Conservation (phyloP, 805 yeast genomes). For the Candida orba region DNA sequence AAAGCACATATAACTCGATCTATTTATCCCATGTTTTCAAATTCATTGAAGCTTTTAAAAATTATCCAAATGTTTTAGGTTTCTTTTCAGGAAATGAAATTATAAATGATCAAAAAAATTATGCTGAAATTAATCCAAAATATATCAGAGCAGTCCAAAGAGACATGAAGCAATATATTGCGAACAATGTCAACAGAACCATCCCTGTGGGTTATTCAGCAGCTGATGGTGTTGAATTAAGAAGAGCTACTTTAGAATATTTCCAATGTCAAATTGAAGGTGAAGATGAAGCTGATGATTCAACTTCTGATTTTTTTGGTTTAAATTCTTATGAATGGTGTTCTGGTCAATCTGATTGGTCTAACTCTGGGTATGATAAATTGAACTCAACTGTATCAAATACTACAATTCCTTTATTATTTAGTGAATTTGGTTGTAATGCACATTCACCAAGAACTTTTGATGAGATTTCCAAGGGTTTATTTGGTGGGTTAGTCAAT, state of each 20-base stretch:
- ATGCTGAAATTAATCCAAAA: constrained; percentile 56
- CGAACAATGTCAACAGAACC: constrained; percentile 57
- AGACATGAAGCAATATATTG: constrained; percentile 80
- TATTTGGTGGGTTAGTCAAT: constrained; percentile 57
- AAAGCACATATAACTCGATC: constrained; percentile 57
- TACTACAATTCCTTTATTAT: constrained; percentile 59
- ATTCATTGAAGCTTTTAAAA: constrained; percentile 75
- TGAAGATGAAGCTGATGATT: constrained; percentile 42
- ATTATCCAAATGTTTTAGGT: constrained; percentile 79
- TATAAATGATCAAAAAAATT: constrained; percentile 66
- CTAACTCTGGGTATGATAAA: constrained; percentile 58
- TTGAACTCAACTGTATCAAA: constrained; percentile 51
- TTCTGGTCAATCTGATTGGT: constrained; percentile 62
- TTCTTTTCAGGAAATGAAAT: constrained; percentile 91
- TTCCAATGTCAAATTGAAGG: constrained; percentile 72
- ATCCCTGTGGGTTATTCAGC: constrained; percentile 97
- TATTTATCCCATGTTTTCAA: constrained; percentile 78
- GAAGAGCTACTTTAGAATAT: constrained; percentile 71
- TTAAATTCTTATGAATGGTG: constrained; percentile 96
- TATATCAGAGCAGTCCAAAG: constrained; percentile 88
- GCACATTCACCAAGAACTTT: constrained; percentile 71
- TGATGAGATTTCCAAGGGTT: constrained; percentile 64
- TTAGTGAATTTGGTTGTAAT: constrained; percentile 84
- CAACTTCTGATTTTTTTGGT: constrained; percentile 86
- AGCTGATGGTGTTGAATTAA: constrained; percentile 68